These are phyloP conservation scores for Tuctoria greenei DNA, from an alignment of 176 grass and related monocot genomes.

Conservation along the genomic window DNA sequence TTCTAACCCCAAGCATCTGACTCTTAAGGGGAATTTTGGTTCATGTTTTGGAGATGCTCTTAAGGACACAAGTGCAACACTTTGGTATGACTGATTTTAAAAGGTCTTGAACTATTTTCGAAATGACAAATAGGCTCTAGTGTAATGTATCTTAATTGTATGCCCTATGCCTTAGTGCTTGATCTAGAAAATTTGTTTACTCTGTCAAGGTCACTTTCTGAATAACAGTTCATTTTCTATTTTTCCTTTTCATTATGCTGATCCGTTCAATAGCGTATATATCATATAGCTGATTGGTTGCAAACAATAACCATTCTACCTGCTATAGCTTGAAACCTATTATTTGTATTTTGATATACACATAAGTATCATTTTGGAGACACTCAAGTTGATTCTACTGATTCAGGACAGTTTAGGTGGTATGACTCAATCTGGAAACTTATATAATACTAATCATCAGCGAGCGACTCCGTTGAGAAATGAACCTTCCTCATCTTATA, in stretches of 20 bases:
- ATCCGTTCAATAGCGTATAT: background rate
- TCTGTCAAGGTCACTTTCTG: background rate
- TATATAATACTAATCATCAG: conserved; percentile 45
- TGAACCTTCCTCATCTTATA: conserved; percentile 43
- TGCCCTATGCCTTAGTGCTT: background rate
- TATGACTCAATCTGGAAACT: conserved; percentile 44
- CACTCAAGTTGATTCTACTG: conserved; percentile 46
- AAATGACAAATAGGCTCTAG: background rate
- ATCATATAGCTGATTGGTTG: conserved; percentile 8
- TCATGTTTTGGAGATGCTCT: background rate
- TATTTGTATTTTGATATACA: background rate
- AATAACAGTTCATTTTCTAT: background rate
- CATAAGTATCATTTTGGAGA: conserved; percentile 17
- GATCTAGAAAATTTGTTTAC: background rate
- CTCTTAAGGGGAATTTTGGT: too few relatives aligned
- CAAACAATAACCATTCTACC: conserved; percentile 11
- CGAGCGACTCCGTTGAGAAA: conserved; percentile 35
- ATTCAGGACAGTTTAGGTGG: conserved; percentile 58
- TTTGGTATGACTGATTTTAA: background rate
- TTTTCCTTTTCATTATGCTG: background rate
- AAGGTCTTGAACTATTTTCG: background rate
- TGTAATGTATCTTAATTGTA: background rate
- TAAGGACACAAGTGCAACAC: background rate
- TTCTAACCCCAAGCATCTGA: too few relatives aligned
- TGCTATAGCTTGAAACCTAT: conserved; percentile 10